Conservation (phyloP, 2,329 filamentous ascomycete genomes). For the Talaromyces sp. region DNA sequence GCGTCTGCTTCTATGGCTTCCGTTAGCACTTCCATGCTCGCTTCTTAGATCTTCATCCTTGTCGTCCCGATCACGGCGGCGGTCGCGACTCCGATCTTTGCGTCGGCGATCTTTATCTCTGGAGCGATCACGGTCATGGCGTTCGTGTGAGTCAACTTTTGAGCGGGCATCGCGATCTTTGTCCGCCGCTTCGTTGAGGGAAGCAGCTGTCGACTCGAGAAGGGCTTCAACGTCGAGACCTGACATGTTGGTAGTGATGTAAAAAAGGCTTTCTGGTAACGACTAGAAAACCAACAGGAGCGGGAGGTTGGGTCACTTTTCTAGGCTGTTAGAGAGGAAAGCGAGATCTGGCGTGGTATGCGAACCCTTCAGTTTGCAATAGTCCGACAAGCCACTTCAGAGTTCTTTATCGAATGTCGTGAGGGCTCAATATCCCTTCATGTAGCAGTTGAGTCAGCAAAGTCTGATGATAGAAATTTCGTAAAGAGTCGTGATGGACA, state of each 20-base stretch:
- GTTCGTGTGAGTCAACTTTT: conserved; percentile 55
- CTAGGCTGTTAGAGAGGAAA: conserved; percentile 25
- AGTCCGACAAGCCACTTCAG: not conserved
- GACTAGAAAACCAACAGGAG: not conserved
- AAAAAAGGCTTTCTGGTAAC: not conserved
- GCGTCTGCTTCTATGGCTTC: conserved; percentile 73
- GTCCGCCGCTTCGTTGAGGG: conserved; percentile 36
- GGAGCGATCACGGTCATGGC: conserved; percentile 45
- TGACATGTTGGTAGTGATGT: conserved; percentile 52
- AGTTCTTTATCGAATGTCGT: not conserved
- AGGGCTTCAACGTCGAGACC: conserved; percentile 83
- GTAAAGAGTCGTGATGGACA: not conserved
- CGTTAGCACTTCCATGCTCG: conserved; percentile 67
- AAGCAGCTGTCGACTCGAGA: conserved; percentile 76
- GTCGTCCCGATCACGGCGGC: conserved; percentile 51
- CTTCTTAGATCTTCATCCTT: conserved; percentile 62
- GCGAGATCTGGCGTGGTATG: conserved; percentile 24
- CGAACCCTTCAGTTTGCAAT: conserved; percentile 26
- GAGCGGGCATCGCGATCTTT: conserved; percentile 57
- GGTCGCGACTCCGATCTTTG: conserved; percentile 59
- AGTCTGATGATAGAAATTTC: not conserved
- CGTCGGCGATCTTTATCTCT: conserved; percentile 42
- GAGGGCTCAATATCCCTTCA: not conserved
- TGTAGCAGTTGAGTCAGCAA: not conserved
- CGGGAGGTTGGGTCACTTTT: conserved; percentile 37